These are phyloP conservation scores for Clitoria ternatea DNA, from an alignment of 306 rosid genomes.

Conservation along the genomic window DNA sequence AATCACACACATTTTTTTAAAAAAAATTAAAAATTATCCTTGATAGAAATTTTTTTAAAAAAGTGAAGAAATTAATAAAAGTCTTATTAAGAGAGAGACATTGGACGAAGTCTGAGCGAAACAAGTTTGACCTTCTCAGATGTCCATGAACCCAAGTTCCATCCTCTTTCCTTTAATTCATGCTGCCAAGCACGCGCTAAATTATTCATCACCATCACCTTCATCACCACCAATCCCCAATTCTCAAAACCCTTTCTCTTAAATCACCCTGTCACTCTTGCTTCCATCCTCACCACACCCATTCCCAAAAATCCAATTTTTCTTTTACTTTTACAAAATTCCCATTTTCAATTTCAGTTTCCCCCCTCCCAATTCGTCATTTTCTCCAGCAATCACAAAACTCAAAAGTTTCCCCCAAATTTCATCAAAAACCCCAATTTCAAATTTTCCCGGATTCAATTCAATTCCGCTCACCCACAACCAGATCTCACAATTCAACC, in stretches of 20 bases:
- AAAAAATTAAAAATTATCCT: no score
- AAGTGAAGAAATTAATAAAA: neutral
- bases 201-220: neutral
- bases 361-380: no score
- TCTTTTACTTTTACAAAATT: neutral
- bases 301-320: neutral
- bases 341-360: no score
- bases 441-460: no score
- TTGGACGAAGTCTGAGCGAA: conserved; percentile 27
- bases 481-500: neutral
- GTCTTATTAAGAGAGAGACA: conserved; percentile 9
- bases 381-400: no score
- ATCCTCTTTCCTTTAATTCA: neutral
- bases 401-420: no score
- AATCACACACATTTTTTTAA: no score
- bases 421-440: no score
- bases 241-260: conserved; percentile 14
- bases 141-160: neutral
- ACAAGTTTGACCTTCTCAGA: conserved; percentile 30
- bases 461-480: neutral
- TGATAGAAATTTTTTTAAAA: no score
- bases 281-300: neutral
- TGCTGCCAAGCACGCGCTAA: conserved; percentile 26
- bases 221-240: neutral
- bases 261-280: neutral